Conservation (phyloP, 2,329 filamentous ascomycete genomes). For the Apiospora aurea region DNA sequence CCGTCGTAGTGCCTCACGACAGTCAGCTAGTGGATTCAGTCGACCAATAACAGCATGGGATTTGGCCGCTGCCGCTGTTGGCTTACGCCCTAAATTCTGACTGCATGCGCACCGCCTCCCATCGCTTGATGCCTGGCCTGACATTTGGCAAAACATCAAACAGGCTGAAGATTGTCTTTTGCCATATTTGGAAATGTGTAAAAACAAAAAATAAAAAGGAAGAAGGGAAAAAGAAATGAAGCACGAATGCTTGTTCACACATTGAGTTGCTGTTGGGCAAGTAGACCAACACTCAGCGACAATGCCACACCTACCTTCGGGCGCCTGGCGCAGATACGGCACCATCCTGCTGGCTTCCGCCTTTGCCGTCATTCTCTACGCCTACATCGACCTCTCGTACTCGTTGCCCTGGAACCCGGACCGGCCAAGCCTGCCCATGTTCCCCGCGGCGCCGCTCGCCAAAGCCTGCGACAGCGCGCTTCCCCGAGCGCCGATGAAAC, state of each 20-base stretch:
- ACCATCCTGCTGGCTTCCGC: background rate
- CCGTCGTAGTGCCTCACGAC: background rate
- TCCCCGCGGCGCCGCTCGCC: background rate
- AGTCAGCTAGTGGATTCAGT: background rate
- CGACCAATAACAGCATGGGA: background rate
- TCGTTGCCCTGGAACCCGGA: constrained; percentile 2
- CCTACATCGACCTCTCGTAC: background rate
- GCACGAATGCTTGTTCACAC: too few species aligned
- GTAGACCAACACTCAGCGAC: background rate
- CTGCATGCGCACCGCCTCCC: constrained; percentile 7
- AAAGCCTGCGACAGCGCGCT: background rate
- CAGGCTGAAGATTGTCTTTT: background rate
- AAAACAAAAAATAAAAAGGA: too few species aligned
- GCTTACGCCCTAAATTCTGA: background rate
- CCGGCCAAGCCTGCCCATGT: background rate
- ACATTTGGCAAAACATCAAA: background rate
- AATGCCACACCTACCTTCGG: background rate
- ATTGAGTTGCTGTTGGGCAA: background rate
- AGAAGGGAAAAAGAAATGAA: too few species aligned
- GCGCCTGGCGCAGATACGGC: background rate
- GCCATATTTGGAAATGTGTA: background rate
- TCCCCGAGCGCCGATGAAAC: background rate
- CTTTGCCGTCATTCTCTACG: background rate
- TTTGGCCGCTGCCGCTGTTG: background rate
- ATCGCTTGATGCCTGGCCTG: background rate